phyloP scores from a whole-genome alignment of 2,329 filamentous ascomycete species.

The Lachnellula occidentalis region DNA sequence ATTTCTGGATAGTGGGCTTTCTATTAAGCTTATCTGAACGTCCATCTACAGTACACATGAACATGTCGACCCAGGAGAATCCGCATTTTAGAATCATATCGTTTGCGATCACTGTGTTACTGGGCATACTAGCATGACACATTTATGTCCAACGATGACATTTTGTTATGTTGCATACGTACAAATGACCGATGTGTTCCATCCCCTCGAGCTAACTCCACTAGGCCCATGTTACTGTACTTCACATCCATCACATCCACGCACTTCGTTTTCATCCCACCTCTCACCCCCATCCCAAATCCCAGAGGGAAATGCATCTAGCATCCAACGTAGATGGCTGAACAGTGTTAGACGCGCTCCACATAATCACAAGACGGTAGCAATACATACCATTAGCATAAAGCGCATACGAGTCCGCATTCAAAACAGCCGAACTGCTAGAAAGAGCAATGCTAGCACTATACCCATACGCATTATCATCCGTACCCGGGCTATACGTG shows the following conservation, averaged over 20 bases:
- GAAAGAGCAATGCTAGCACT: constrained; percentile 40
- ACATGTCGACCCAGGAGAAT: not conserved
- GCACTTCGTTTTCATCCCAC: too few species aligned
- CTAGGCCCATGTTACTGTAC: too few species aligned
- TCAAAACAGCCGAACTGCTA: constrained; percentile 47
- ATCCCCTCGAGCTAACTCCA: too few species aligned
- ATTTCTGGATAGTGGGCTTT: too few species aligned
- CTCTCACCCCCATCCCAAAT: too few species aligned
- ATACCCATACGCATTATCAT: constrained; percentile 56
- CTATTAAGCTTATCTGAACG: not conserved
- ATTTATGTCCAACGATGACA: too few species aligned
- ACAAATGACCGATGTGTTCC: too few species aligned
- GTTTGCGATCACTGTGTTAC: too few species aligned
- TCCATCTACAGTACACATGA: not conserved
- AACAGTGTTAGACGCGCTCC: not conserved
- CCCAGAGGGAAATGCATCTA: not conserved
- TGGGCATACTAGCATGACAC: too few species aligned
- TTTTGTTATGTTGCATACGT: too few species aligned
- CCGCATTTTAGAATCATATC: too few species aligned
- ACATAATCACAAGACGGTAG: not conserved
- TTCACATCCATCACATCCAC: too few species aligned
- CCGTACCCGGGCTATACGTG: constrained; percentile 49
- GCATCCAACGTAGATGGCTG: constrained; percentile 10
- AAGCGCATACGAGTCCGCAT: constrained; percentile 58
- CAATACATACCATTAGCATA: constrained; percentile 45